These are phyloP conservation scores for Glonium stellatum DNA, from an alignment of 495 filamentous ascomycete genomes.

Conservation along the genomic window DNA sequence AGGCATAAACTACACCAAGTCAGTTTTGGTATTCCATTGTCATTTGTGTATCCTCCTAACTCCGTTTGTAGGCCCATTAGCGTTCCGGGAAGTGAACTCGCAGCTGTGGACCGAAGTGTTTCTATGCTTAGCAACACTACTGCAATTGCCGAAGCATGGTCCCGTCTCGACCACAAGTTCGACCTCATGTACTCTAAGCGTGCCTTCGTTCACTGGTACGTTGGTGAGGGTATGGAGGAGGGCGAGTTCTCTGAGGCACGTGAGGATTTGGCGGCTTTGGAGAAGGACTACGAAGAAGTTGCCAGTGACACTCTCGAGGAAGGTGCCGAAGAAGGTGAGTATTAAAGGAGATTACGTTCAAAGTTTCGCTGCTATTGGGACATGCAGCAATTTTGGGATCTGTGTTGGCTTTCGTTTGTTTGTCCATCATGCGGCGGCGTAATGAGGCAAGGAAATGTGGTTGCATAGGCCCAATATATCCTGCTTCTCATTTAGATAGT, in stretches of 20 bases:
- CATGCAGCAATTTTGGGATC: background rate
- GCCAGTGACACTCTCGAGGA: constrained; percentile 66
- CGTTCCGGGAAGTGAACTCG: constrained; percentile 71
- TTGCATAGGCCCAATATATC: constrained; percentile 1
- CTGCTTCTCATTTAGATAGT: background rate
- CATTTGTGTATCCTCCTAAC: constrained; percentile 2
- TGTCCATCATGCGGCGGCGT: background rate
- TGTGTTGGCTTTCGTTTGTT: background rate
- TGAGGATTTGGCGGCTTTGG: constrained; percentile 80
- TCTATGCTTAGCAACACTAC: constrained; percentile 92
- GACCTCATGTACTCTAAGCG: constrained; percentile 97
- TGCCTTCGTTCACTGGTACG: constrained; percentile 93
- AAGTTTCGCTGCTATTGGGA: background rate
- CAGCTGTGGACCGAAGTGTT: constrained; percentile 77
- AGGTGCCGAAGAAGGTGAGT: constrained; percentile 59
- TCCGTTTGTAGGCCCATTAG: constrained; percentile 58
- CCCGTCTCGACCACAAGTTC: constrained; percentile 84
- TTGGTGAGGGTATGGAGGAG: constrained; percentile 94
- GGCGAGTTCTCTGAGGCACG: constrained; percentile 88
- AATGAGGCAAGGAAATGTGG: background rate
- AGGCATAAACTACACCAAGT: constrained; percentile 70
- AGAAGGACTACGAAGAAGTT: constrained; percentile 92
- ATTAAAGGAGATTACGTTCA: constrained; percentile 42
- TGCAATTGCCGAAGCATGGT: constrained; percentile 86
- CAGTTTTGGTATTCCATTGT: background rate